Conservation (phyloP, 176 grass and related monocot species). For the Zea luxurians region DNA sequence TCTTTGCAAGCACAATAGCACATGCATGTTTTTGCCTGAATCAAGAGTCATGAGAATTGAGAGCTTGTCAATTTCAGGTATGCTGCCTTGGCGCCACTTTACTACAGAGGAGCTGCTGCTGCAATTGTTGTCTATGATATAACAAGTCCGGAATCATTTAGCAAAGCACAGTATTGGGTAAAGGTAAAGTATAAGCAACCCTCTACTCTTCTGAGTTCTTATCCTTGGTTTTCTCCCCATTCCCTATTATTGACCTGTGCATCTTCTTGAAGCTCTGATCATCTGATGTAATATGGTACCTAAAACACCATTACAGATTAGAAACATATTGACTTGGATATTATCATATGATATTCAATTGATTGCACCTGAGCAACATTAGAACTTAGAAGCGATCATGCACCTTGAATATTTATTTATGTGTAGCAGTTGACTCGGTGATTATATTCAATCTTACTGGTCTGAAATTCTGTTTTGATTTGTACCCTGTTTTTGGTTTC, state of each 20-base stretch:
- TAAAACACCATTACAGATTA: constrained; percentile 11
- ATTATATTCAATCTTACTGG: not conserved
- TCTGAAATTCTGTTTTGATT: not conserved
- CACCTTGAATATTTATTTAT: constrained; percentile 10
- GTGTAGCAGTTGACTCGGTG: not conserved
- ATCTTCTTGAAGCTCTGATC: not conserved
- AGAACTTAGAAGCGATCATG: not conserved
- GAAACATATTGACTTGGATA: not conserved
- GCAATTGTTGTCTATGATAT: constrained; percentile 95
- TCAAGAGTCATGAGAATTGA: constrained; percentile 13
- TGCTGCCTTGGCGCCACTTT: constrained; percentile 90
- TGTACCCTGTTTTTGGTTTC: not conserved
- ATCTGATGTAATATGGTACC: not conserved
- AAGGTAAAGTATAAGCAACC: constrained; percentile 55
- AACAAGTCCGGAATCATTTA: constrained; percentile 94
- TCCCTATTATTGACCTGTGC: not conserved
- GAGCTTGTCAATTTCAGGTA: constrained; percentile 52
- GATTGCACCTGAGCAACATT: not conserved
- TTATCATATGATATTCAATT: not conserved
- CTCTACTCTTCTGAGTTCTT: constrained; percentile 18
- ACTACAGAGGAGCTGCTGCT: constrained; percentile 92
- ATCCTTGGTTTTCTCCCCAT: not conserved
- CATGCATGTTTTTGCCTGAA: not conserved
- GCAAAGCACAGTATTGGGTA: constrained; percentile 97
- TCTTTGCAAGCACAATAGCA: not conserved